Base-by-base conservation (phyloP, 768 basidiomycete species). In the Collybia nuda region DNA sequence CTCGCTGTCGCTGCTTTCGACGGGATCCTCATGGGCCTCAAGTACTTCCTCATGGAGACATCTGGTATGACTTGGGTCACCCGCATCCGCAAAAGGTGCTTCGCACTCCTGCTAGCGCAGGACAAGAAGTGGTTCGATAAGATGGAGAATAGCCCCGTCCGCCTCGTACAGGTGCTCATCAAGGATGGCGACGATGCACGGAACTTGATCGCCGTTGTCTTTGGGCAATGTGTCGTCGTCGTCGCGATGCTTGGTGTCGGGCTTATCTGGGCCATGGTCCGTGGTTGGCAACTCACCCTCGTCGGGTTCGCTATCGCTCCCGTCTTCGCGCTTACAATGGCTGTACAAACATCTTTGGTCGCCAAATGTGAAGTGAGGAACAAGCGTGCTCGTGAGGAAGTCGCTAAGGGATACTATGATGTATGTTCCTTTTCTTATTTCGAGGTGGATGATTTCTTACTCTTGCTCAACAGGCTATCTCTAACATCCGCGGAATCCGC, bases 231-330 rank as follows among this genome's bases (percentile, higher is more conserved):
- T 24, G 63, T 86, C 29, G 89, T 93, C 17, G 90, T 95, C 12
- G 52, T 68, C 7, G 73, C 88, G 12, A 97, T 98, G 93, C 77
- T 98, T 40, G 64, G 78, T 1, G 73, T 96, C 2, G 95, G 94
- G 6, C 67, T 98, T 17, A 63, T 89, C 15, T 99, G 97, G 96
- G 95, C 95, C 0, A 75, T 98, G 65, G 77, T 81, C 1, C 71
- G 79, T 24, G 92, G 93, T 0, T 99, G 96, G 97, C 85, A 97
- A 69, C 73, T 98, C 57, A 96, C 93, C 0, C 78, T 98, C 15
- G 90, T 90, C 2, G 95, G 94, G 0, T 68, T 98, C 23, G 93
- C 88, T 1, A 80, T 98, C 40, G 91, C 82, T 0, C 95, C 94
- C 0, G 78, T 95, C 9, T 96, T 97, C 60, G 85, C 82, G 2